These are phyloP conservation scores for Waltergamsia citrina DNA, from an alignment of 2,329 filamentous ascomycete genomes.

Conservation along the genomic window DNA sequence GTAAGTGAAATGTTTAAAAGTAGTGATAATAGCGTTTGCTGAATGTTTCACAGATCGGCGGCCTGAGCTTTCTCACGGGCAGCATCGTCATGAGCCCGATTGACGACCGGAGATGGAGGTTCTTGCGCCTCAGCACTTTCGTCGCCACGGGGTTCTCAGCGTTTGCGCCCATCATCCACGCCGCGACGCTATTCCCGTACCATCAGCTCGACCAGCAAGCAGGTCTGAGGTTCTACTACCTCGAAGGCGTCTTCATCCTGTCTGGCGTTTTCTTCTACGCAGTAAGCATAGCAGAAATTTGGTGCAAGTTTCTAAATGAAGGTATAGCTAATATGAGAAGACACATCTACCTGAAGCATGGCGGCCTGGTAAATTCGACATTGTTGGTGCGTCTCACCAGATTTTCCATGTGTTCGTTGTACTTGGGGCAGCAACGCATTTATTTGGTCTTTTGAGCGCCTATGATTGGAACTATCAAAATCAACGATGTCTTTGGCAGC, in stretches of 20 bases:
- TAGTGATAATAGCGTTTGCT: neutral
- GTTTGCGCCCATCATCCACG: slow-evolving; percentile 27
- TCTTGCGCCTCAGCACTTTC: slow-evolving; percentile 23
- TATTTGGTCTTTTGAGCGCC: slow-evolving; percentile 20
- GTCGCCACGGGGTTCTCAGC: slow-evolving; percentile 26
- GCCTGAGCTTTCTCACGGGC: slow-evolving; percentile 20
- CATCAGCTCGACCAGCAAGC: slow-evolving; percentile 25
- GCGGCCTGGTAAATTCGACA: slow-evolving; percentile 29
- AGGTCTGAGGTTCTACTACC: slow-evolving; percentile 27
- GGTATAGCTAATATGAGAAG: slow-evolving; percentile 11
- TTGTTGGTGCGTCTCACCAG: slow-evolving; percentile 32
- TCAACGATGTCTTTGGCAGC: slow-evolving; percentile 1
- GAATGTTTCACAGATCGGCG: slow-evolving; percentile 17
- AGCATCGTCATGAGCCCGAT: slow-evolving; percentile 23
- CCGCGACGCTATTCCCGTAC: slow-evolving; percentile 23
- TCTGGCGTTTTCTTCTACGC: slow-evolving; percentile 25
- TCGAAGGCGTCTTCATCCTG: slow-evolving; percentile 26
- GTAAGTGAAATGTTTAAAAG: slow-evolving; percentile 12
- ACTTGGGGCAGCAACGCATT: slow-evolving; percentile 25
- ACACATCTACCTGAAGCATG: slow-evolving; percentile 30
- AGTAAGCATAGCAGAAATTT: no score
- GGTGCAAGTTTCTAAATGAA: no score
- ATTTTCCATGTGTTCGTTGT: slow-evolving; percentile 34
- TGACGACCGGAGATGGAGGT: slow-evolving; percentile 24
- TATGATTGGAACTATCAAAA: slow-evolving; percentile 10